These are phyloP conservation scores for Aureobasidium vineae DNA, from an alignment of 2,329 filamentous ascomycete species.

Conservation along the genomic window DNA sequence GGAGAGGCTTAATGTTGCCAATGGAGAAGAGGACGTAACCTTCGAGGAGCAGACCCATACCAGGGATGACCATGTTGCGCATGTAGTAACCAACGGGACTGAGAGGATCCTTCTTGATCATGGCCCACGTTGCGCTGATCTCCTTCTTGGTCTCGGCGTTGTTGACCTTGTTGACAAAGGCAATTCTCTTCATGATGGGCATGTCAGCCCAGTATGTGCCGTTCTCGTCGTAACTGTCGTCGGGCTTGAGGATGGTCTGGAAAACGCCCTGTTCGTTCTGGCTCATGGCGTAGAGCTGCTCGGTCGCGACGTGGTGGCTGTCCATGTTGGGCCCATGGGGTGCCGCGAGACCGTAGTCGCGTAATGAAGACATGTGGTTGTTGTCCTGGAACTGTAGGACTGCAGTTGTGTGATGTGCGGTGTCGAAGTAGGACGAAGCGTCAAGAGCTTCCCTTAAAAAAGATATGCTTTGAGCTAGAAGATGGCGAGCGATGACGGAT, in stretches of 20 bases:
- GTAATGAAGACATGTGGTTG: constrained; percentile 39
- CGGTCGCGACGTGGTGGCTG: constrained; percentile 46
- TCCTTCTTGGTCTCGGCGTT: constrained; percentile 67
- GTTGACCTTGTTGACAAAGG: constrained; percentile 75
- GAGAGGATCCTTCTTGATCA: constrained; percentile 84
- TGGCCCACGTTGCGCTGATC: constrained; percentile 63
- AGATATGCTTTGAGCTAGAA: constrained; percentile 10
- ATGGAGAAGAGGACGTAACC: constrained; percentile 97
- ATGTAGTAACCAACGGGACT: constrained; percentile 84
- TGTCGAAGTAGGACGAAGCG: constrained; percentile 4
- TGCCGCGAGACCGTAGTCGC: constrained; percentile 50
- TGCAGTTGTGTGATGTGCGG: constrained; percentile 18
- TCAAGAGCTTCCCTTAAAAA: constrained; percentile 9
- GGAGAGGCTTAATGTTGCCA: constrained; percentile 83
- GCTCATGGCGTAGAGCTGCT: constrained; percentile 52
- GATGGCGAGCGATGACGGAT: constrained; percentile 19
- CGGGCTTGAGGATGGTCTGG: constrained; percentile 76
- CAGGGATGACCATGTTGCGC: constrained; percentile 85
- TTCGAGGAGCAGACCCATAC: constrained; percentile 87
- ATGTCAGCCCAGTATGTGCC: constrained; percentile 95
- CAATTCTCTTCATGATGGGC: constrained; percentile 64
- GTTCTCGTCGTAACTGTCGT: constrained; percentile 79
- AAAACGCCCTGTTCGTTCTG: constrained; percentile 64
- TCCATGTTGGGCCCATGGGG: constrained; percentile 51
- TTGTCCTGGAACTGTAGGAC: constrained; percentile 12